Evolutionary conservation across 2,329 filamentous ascomycete species (phyloP).

Genomic region (Penicillium sclerotiorum): DNA sequence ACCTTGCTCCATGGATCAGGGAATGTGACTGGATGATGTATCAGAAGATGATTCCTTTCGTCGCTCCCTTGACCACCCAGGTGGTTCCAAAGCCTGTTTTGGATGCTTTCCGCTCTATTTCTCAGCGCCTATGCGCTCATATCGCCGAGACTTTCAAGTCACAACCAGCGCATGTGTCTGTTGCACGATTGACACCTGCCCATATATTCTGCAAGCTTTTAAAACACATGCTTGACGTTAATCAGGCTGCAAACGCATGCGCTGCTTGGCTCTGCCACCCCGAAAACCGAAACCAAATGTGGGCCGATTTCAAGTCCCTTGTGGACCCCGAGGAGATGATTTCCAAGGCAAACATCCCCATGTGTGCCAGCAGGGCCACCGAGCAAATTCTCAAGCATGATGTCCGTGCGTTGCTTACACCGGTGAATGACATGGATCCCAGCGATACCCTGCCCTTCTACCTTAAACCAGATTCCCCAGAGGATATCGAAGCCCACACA

Average conservation of each 20-base stretch:
- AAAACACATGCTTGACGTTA: conserved; percentile 85
- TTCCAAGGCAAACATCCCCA: conserved; percentile 44
- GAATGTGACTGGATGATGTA: conserved; percentile 96
- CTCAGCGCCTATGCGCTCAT: conserved; percentile 75
- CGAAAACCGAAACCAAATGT: conserved; percentile 93
- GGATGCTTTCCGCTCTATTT: conserved; percentile 84
- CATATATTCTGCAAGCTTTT: conserved; percentile 85
- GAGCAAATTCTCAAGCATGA: conserved; percentile 49
- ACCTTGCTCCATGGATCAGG: conserved; percentile 87
- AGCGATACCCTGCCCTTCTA: conserved; percentile 37
- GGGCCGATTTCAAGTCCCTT: conserved; percentile 69
- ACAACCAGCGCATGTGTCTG: conserved; percentile 80
- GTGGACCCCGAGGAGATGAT: conserved; percentile 46
- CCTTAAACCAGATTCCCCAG: conserved; percentile 35
- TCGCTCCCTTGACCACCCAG: conserved; percentile 85
- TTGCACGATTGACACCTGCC: conserved; percentile 85
- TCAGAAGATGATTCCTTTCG: conserved; percentile 92
- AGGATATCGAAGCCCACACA: conserved; percentile 33
- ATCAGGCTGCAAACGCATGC: conserved; percentile 89
- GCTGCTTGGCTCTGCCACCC: conserved; percentile 89
- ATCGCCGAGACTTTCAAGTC: conserved; percentile 83
- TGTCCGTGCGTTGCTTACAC: conserved; percentile 46
- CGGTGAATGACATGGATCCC: conserved; percentile 37
- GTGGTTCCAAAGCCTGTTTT: conserved; percentile 87
- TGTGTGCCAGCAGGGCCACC: conserved; percentile 37